phyloP scores from a whole-genome alignment of 495 filamentous ascomycete genomes.

The Penicillium roqueforti region DNA sequence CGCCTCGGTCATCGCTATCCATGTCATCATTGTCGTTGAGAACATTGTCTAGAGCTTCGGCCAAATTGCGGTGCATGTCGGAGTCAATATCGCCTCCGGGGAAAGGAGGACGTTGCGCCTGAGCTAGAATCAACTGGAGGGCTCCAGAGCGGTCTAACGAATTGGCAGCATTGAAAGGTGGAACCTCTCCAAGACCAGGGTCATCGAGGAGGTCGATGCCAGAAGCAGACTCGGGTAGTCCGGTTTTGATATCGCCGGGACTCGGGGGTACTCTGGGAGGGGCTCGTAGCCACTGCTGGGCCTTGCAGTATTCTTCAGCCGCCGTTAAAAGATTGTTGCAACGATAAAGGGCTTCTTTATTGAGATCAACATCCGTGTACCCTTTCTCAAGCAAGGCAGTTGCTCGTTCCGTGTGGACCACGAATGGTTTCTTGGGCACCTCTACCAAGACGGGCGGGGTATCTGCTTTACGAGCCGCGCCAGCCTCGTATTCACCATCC shows the following conservation, averaged over 20 bases:
- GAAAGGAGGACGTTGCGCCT: conserved; percentile 26
- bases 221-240: conserved; percentile 25
- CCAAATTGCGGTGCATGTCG: conserved; percentile 32
- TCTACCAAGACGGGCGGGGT: conserved; percentile 41
- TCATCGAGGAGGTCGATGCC: conserved; percentile 33
- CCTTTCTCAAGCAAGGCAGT: conserved; percentile 43
- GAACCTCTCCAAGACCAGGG: conserved; percentile 26
- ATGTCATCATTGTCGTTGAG: conserved; percentile 31
- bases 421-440: conserved; percentile 37
- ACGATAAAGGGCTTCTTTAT: conserved; percentile 75
- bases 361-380: conserved; percentile 52
- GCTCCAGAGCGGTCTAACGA: conserved; percentile 30
- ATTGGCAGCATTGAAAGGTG: conserved; percentile 24
- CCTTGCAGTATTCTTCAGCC: conserved; percentile 72
- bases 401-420: conserved; percentile 46
- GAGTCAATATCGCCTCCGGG: conserved; percentile 23
- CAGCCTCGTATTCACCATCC: conserved; percentile 68
- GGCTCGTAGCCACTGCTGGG: conserved; percentile 42
- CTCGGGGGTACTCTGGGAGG: conserved; percentile 59
- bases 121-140: conserved; percentile 39
- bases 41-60: conserved; percentile 36
- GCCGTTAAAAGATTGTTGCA: conserved; percentile 60
- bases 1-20: conserved; percentile 25
- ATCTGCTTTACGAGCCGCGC: conserved; percentile 58
- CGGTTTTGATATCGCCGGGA: conserved; percentile 49